Conservation (phyloP, 768 basidiomycete species). For the Tulasnella sp. region DNA sequence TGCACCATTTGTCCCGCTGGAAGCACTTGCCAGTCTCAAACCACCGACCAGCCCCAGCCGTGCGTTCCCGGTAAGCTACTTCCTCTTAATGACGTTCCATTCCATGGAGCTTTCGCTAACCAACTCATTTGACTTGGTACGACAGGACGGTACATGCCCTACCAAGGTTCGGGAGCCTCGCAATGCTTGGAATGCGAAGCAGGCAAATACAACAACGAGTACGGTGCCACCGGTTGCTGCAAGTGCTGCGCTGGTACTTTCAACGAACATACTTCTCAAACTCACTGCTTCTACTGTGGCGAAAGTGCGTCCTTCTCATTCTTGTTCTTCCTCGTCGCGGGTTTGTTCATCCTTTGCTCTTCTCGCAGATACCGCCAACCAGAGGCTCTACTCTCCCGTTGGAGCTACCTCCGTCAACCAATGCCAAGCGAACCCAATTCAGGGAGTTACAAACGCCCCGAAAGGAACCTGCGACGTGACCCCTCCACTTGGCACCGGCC, state of each 20-base stretch:
- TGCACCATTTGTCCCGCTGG: conserved; percentile 10
- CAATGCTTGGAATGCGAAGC: neutral
- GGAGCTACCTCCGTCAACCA: neutral
- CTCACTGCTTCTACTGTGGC: conserved; percentile 6
- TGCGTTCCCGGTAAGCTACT: neutral
- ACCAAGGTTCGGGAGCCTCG: neutral
- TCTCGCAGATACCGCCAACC: neutral
- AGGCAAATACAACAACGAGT: conserved; percentile 11
- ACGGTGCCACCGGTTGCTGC: conserved; percentile 7
- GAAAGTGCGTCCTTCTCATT: neutral
- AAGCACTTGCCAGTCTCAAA: neutral
- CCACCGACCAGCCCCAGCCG: neutral
- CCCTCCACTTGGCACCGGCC: no score
- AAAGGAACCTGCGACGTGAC: conserved; percentile 1
- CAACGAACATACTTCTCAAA: conserved; percentile 13
- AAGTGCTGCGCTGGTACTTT: conserved; percentile 11
- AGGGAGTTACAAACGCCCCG: neutral
- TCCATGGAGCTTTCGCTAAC: neutral
- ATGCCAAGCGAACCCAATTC: neutral
- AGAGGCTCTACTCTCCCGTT: neutral
- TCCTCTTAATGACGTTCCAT: no score
- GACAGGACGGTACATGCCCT: neutral
- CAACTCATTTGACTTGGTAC: neutral
- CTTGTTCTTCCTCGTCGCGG: neutral
- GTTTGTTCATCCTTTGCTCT: neutral